Evolutionary conservation across 768 basidiomycete species (phyloP), one percentile per base, ranked within the genome.

Genomic region (Pleurotus pulmonarius): DNA sequence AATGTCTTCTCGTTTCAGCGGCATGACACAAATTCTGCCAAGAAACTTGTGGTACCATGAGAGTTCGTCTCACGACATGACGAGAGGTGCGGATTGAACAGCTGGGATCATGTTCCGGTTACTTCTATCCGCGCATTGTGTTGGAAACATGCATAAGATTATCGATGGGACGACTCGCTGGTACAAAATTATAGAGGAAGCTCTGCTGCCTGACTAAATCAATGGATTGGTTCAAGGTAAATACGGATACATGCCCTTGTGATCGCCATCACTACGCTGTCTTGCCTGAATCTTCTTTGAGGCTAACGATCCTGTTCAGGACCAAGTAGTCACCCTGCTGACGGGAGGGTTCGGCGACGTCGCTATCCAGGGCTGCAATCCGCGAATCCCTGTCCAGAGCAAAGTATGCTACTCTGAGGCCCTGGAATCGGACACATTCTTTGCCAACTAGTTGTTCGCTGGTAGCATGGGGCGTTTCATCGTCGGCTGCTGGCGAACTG

Each of bases 391-490:
- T 88, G 69, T 99, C 97, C 24, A 98, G 75, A 16, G 92, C 83
- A 66, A 99, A 98, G 75, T 98, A 99, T 2, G 89, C 97, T 46
- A 98, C 87, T 8, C 97, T 86, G 65, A 98, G 78, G 6, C 94
- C 97, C 73, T 99, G 97, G 86, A 99, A 98, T 39, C 97, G 82
- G 55, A 98, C 82, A 67, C 88, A 92, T 70, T 98, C 97, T 69
- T 89, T 89, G 24, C 90, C 96, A 45, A 92, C 82, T 40, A 96
- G 77, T 69, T 92, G 90, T 55, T 85, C 87, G 51, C 80, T 84
- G 5, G 86, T 90, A 18, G 87, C 86, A 48, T 82, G 79, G 1
- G 91, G 93, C 24, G 85, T 90, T 55, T 79, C 81, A 37, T 79
- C 79, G 3, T 65, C 69, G 15, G 67, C 57, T 34, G 67, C 68